These are phyloP conservation scores for Yamadazyma laniorum DNA, from an alignment of 805 yeast genomes.

Conservation along the genomic window DNA sequence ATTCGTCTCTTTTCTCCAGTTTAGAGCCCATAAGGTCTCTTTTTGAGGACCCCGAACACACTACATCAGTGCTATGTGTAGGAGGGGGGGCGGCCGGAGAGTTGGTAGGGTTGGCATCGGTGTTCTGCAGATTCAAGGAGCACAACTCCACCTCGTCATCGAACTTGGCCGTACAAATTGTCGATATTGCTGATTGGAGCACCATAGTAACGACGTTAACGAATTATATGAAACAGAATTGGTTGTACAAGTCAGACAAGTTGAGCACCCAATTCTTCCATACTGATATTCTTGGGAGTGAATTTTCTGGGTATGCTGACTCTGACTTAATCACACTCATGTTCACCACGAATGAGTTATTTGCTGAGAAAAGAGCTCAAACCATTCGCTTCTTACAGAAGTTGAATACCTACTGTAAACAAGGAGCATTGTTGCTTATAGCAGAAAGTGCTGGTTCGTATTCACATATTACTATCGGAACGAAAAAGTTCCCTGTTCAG, in stretches of 20 bases:
- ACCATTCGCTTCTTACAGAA: constrained; percentile 59
- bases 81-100: constrained; percentile 96
- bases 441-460: constrained; percentile 90
- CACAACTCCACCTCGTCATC: constrained; percentile 31
- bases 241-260: constrained; percentile 46
- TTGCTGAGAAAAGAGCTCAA: constrained; percentile 61
- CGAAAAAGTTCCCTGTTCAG: constrained; percentile 78
- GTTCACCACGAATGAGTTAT: constrained; percentile 86
- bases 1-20: constrained; percentile 61
- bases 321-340: constrained; percentile 63
- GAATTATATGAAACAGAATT: constrained; percentile 43
- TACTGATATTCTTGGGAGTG: constrained; percentile 29
- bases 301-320: constrained; percentile 9
- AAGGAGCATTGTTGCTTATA: constrained; percentile 61
- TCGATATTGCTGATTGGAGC: constrained; percentile 82
- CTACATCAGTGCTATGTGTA: constrained; percentile 52
- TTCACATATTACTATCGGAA: constrained; percentile 74
- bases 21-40: constrained; percentile 42
- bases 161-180: constrained; percentile 47
- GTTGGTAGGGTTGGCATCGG: constrained; percentile 59
- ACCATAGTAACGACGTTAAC: constrained; percentile 48
- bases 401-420: constrained; percentile 48
- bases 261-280: constrained; percentile 27
- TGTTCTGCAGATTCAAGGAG: constrained; percentile 46
- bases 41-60: constrained; percentile 29